Percentiles rank a stretch among this genome's conserved stretches.
phyloP scores from a whole-genome alignment of 768 basidiomycete species.

The Coprinopsis sp. region DNA sequence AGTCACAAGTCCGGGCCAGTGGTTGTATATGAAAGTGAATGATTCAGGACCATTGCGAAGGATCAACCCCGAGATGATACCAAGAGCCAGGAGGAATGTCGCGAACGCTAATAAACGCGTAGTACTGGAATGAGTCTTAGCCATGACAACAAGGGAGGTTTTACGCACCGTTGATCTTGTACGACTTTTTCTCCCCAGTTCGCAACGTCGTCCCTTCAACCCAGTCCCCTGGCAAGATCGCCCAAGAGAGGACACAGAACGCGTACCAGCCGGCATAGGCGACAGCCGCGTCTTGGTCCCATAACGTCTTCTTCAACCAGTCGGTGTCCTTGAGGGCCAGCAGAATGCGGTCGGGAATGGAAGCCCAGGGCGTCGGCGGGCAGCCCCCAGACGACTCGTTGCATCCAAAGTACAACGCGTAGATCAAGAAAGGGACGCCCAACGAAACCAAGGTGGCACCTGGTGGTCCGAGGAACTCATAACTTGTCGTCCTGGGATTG shows the following conservation, averaged over 20 bases:
- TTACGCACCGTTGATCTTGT: conserved; percentile 90
- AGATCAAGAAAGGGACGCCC: conserved; percentile 65
- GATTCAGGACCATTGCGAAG: conserved; percentile 69
- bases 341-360: conserved; percentile 39
- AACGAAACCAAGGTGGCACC: conserved; percentile 70
- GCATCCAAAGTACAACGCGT: conserved; percentile 74
- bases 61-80: conserved; percentile 65
- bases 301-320: conserved; percentile 76
- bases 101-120: conserved; percentile 91
- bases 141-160: conserved; percentile 2
- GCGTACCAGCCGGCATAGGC: conserved; percentile 88
- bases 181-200: conserved; percentile 70
- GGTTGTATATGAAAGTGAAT: conserved; percentile 88
- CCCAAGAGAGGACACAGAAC: conserved; percentile 83
- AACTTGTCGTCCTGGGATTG: conserved; percentile 67
- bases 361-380: conserved; percentile 43
- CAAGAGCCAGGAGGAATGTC: conserved; percentile 79
- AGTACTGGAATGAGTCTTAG: conserved; percentile 3
- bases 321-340: conserved; percentile 40
- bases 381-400: conserved; percentile 69
- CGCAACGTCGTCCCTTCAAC: conserved; percentile 69
- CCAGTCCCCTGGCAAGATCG: conserved; percentile 67
- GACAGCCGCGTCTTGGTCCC: conserved; percentile 74
- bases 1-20: conserved; percentile 86
- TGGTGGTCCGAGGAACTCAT: conserved; percentile 80